These are phyloP conservation scores for Neostapfia colusana DNA, from an alignment of 176 grass and related monocot species.

Conservation along the genomic window DNA sequence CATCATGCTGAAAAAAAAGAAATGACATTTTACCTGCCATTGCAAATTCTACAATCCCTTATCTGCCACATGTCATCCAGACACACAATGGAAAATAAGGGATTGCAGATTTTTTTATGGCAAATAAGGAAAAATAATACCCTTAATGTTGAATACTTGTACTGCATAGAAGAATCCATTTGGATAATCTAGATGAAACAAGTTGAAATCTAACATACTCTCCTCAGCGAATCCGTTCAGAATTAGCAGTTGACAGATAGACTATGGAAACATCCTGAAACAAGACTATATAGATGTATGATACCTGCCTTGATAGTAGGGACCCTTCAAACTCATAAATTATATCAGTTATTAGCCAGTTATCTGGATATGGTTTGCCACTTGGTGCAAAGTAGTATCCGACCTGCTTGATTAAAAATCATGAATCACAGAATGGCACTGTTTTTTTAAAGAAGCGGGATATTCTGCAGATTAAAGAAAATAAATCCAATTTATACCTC, in stretches of 20 bases:
- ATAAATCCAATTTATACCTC: conserved; percentile 56
- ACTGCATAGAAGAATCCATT: background rate
- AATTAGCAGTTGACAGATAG: conserved; percentile 1
- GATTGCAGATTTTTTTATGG: background rate
- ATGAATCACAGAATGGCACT: conserved; percentile 1
- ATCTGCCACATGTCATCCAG: background rate
- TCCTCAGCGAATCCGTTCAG: background rate
- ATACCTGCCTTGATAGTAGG: conserved; percentile 91
- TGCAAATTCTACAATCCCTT: too few relatives aligned
- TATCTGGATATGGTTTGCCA: conserved; percentile 96
- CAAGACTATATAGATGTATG: conserved; percentile 25
- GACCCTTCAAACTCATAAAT: conserved; percentile 89
- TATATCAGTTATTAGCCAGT: conserved; percentile 96
- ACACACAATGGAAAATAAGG: background rate
- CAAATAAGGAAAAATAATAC: conserved; percentile 7
- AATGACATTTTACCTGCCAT: too few relatives aligned
- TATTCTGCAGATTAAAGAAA: conserved; percentile 19
- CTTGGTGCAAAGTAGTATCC: conserved; percentile 98
- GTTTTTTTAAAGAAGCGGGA: conserved; percentile 7
- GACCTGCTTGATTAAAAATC: conserved; percentile 66
- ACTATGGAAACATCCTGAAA: background rate
- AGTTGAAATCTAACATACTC: conserved; percentile 12
- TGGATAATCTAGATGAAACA: conserved; percentile 13
- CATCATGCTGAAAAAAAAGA: conserved; percentile 15
- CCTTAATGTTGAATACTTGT: conserved; percentile 9